Evolutionary conservation across 306 rosid genomes (phyloP).

Genomic region (Castanospermum australe): DNA sequence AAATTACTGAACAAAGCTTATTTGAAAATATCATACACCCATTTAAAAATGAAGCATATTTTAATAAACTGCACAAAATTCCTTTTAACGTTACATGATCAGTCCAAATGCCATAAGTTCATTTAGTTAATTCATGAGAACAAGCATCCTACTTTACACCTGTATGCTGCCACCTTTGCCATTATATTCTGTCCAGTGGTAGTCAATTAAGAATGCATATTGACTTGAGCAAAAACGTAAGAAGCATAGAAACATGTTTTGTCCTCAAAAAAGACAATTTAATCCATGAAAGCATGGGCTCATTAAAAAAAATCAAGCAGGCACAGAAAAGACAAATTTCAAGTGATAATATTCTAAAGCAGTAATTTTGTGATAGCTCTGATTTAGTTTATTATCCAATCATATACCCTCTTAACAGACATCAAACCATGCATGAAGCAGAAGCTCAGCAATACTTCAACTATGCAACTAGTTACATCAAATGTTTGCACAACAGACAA

Average conservation of each 20-base stretch:
- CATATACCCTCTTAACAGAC: not conserved
- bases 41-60: slow-evolving; percentile 18
- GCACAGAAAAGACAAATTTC: not conserved
- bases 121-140: slow-evolving; percentile 11
- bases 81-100: not conserved
- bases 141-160: not conserved
- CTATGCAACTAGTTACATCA: not conserved
- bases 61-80: not conserved
- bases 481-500: slow-evolving; percentile 13
- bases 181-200: slow-evolving; percentile 9
- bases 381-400: not conserved
- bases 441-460: not conserved
- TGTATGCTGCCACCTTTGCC: not conserved
- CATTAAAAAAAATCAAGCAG: not conserved
- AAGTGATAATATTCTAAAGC: not conserved
- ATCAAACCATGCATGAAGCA: slow-evolving; percentile 17
- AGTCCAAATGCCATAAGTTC: slow-evolving; percentile 14
- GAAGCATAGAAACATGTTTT: not conserved
- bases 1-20: not conserved
- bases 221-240: not conserved
- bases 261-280: not conserved
- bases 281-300: not conserved
- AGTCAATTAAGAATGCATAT: slow-evolving; percentile 6
- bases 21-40: not conserved
- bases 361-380: not conserved